phyloP scores from a whole-genome alignment of 257 asterid genomes.

The Paulownia fortunei region DNA sequence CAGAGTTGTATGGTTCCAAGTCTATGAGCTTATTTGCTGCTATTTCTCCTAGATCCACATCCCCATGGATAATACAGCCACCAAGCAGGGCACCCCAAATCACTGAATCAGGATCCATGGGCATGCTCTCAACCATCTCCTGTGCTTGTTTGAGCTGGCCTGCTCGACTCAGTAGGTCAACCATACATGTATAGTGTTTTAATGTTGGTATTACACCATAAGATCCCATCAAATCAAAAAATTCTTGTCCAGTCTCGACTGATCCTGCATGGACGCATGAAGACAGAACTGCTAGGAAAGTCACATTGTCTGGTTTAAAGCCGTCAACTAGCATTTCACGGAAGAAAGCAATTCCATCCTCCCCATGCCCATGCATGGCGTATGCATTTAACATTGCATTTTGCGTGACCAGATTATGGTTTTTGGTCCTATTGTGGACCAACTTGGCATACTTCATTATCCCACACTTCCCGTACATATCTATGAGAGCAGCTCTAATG shows the following conservation, averaged over 20 bases:
- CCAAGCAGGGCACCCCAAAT: conserved; percentile 86
- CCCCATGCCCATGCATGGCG: conserved; percentile 79
- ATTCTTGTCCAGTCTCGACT: conserved; percentile 56
- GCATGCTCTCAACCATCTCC: conserved; percentile 47
- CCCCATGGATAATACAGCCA: conserved; percentile 72
- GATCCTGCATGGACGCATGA: conserved; percentile 82
- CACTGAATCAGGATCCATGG: conserved; percentile 63
- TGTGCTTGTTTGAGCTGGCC: conserved; percentile 63
- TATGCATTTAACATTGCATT: conserved; percentile 83
- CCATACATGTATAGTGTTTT: conserved; percentile 81
- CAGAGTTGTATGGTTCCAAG: conserved; percentile 60
- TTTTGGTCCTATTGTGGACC: conserved; percentile 42
- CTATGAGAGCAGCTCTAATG: conserved; percentile 66
- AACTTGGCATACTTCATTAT: conserved; percentile 49
- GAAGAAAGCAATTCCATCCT: conserved; percentile 69
- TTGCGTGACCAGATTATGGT: conserved; percentile 57
- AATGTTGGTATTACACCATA: conserved; percentile 57
- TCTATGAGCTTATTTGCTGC: conserved; percentile 67
- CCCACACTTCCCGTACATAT: conserved; percentile 89
- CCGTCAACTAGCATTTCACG: conserved; percentile 50
- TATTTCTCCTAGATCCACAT: conserved; percentile 64
- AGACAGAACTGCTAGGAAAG: conserved; percentile 76
- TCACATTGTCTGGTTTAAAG: conserved; percentile 64
- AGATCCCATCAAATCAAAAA: conserved; percentile 61
- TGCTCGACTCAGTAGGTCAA: conserved; percentile 81